phyloP scores from a whole-genome alignment of 75 land plant species.

The Pseudotsuga menziesii region DNA sequence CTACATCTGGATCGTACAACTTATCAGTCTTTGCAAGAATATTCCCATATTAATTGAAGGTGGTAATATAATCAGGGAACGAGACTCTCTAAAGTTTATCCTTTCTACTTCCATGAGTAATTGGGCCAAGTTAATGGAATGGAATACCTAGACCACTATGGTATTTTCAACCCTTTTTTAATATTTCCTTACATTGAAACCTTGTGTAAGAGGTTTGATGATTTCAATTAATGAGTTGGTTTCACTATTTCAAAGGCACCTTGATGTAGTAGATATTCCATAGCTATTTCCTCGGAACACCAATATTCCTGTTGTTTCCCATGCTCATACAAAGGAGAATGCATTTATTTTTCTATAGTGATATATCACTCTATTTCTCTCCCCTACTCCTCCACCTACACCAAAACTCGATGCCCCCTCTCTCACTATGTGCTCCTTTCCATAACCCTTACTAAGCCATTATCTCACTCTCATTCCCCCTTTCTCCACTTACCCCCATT shows the following conservation, averaged over 20 bases:
- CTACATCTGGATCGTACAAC: not conserved
- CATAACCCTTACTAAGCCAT: too few relatives aligned
- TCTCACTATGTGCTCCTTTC: too few relatives aligned
- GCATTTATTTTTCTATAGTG: too few relatives aligned
- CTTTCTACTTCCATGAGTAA: conserved; percentile 37
- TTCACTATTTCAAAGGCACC: conserved; percentile 9
- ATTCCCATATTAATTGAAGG: conserved; percentile 29
- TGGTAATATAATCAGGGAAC: conserved; percentile 9
- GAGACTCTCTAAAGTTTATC: conserved; percentile 9
- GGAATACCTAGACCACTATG: conserved; percentile 29
- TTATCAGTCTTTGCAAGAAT: conserved; percentile 3
- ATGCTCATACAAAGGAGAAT: too few relatives aligned
- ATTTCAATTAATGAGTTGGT: conserved; percentile 14
- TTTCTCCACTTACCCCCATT: too few relatives aligned
- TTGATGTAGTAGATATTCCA: conserved; percentile 34
- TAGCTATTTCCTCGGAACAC: conserved; percentile 30
- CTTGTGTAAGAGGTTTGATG: conserved; percentile 7
- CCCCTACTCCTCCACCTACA: too few relatives aligned
- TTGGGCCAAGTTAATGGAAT: conserved; percentile 27
- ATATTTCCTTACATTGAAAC: conserved; percentile 14
- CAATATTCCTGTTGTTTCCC: conserved; percentile 12
- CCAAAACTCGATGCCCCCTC: too few relatives aligned
- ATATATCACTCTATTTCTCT: too few relatives aligned
- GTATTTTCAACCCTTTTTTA: conserved; percentile 17
- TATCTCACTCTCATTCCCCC: too few relatives aligned